phyloP scores from a whole-genome alignment of 371 early-diverging fungal species.

The Mucor sp. region DNA sequence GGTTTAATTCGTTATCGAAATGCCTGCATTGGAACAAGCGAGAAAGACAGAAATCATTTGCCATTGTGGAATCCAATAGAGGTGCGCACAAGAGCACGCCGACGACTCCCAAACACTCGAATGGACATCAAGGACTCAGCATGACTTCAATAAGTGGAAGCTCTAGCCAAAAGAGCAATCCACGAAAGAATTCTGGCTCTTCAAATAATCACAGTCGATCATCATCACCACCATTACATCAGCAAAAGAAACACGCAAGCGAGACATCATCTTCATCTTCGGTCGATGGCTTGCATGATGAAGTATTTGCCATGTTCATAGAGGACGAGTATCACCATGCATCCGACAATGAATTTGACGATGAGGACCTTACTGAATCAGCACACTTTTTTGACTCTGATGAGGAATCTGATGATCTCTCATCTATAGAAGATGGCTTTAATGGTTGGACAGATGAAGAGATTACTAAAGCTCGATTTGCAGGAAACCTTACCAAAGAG shows the following conservation, averaged over 20 bases:
- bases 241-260: background rate
- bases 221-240: slow-evolving; percentile 4
- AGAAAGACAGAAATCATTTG: slow-evolving; percentile 71
- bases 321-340: slow-evolving; percentile 6
- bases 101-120: background rate
- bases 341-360: slow-evolving; percentile 13
- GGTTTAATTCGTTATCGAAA: slow-evolving; percentile 81
- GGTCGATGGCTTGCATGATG: slow-evolving; percentile 5
- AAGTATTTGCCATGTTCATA: slow-evolving; percentile 17
- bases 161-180: background rate
- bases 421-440: slow-evolving; percentile 22
- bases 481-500: background rate
- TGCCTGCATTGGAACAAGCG: slow-evolving; percentile 88
- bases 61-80: slow-evolving; percentile 43
- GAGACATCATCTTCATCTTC: slow-evolving; percentile 1
- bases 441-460: slow-evolving; percentile 52
- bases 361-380: background rate
- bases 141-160: background rate
- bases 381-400: slow-evolving; percentile 9
- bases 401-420: slow-evolving; percentile 14
- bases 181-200: background rate
- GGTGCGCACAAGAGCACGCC: slow-evolving; percentile 6
- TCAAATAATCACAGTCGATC: slow-evolving; percentile 3
- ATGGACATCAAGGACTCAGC: background rate
- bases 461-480: slow-evolving; percentile 23